A percentile compares a stretch with the other conserved stretches of the same genome.
Conservation (phyloP, 2,329 filamentous ascomycete genomes). For the Purpureocillium takamizusanense region DNA sequence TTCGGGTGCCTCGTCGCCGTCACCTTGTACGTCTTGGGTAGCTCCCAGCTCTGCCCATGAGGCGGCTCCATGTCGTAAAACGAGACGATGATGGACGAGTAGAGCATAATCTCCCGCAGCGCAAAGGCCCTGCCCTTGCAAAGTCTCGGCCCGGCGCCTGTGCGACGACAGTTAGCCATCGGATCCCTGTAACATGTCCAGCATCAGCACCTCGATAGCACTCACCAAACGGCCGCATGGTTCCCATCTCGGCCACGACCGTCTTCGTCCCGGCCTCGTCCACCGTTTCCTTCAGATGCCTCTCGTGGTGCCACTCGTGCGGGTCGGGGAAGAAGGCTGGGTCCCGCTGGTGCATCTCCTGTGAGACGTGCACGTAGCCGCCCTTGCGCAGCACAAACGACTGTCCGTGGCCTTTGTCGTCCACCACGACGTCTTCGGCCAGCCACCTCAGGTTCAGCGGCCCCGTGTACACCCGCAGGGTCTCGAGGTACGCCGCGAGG, state of each 20-base stretch:
- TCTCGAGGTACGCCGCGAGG: conserved; percentile 30
- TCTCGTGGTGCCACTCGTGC: conserved; percentile 22
- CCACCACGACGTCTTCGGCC: conserved; percentile 22
- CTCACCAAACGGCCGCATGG: conserved; percentile 24
- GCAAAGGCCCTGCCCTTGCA: conserved; percentile 22
- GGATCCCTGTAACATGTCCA: too few species aligned
- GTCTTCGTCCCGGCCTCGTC: conserved; percentile 14
- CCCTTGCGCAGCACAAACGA: conserved; percentile 23
- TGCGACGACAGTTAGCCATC: not conserved
- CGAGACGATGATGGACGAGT: conserved; percentile 22
- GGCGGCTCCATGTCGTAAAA: conserved; percentile 26
- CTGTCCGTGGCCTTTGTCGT: conserved; percentile 12
- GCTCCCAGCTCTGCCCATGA: conserved; percentile 16
- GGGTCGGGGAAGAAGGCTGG: conserved; percentile 21
- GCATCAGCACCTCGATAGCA: not conserved
- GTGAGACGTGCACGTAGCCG: conserved; percentile 22
- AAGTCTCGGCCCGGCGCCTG: conserved; percentile 22
- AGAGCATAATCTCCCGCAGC: conserved; percentile 23
- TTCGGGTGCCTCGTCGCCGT: conserved; percentile 17
- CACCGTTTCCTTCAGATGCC: conserved; percentile 19
- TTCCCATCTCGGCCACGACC: conserved; percentile 13
- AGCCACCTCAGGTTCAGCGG: conserved; percentile 20
- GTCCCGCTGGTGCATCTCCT: conserved; percentile 25
- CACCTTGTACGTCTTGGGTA: conserved; percentile 14
- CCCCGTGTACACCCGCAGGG: conserved; percentile 27